Evolutionary conservation across 2,329 filamentous ascomycete species (phyloP).

Genomic region (Cryphonectria nitschkei): DNA sequence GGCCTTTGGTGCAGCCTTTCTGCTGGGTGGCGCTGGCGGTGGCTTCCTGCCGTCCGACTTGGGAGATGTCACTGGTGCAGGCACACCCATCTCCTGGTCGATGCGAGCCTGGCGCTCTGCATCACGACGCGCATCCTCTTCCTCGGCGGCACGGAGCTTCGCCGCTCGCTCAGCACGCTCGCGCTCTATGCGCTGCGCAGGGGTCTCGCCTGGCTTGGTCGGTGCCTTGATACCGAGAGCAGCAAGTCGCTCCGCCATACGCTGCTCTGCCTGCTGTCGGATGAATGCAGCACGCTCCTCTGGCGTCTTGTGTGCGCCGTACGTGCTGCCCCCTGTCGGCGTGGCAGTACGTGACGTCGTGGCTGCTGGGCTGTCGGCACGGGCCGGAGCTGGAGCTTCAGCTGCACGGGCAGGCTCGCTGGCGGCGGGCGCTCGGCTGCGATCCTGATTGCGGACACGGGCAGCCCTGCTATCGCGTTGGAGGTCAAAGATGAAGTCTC

Average conservation of each 20-base stretch:
- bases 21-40: conserved; percentile 77
- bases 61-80: conserved; percentile 52
- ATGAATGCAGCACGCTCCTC: conserved; percentile 96
- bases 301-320: conserved; percentile 83
- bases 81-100: conserved; percentile 72
- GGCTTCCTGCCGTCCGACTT: conserved; percentile 58
- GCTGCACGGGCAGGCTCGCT: conserved; percentile 48
- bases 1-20: conserved; percentile 70
- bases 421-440: conserved; percentile 46
- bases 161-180: conserved; percentile 87
- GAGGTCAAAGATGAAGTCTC: conserved; percentile 96
- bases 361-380: conserved; percentile 56
- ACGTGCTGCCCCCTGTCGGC: conserved; percentile 64
- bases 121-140: conserved; percentile 89
- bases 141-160: conserved; percentile 86
- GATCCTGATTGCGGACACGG: conserved; percentile 66
- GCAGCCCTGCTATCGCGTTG: conserved; percentile 83
- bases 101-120: conserved; percentile 82
- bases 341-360: conserved; percentile 60
- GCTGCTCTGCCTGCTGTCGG: conserved; percentile 93
- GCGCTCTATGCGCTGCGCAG: conserved; percentile 83
- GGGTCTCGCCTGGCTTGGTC: conserved; percentile 75
- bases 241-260: conserved; percentile 94
- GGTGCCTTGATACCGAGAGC: conserved; percentile 89
- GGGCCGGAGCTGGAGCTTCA: conserved; percentile 48